These are phyloP conservation scores for Rickenella mellea DNA, from an alignment of 768 basidiomycete genomes.

Conservation along the genomic window DNA sequence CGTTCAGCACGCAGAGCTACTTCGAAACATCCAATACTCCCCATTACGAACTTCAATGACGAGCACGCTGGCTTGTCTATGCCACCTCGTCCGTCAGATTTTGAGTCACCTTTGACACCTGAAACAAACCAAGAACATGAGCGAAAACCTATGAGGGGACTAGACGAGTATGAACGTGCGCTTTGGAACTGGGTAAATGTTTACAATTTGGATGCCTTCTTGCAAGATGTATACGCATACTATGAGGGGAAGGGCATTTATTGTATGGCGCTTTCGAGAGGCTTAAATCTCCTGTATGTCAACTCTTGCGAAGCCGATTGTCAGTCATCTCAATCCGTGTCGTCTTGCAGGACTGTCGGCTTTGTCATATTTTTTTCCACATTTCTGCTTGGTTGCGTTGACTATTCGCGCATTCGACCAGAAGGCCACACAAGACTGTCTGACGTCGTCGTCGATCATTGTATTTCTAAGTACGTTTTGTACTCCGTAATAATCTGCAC, in stretches of 20 bases:
- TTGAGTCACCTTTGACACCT: conserved; percentile 24
- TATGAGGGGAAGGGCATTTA: conserved; percentile 97
- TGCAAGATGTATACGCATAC: conserved; percentile 92
- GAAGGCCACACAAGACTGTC: conserved; percentile 61
- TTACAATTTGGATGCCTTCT: conserved; percentile 89
- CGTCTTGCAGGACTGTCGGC: conserved; percentile 70
- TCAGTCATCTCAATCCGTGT: conserved; percentile 10
- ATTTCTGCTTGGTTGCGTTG: conserved; percentile 89
- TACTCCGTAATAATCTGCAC: neutral
- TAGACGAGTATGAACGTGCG: conserved; percentile 83
- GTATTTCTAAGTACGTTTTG: conserved; percentile 66
- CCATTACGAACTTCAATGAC: conserved; percentile 25
- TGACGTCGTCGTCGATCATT: conserved; percentile 75
- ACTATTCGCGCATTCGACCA: conserved; percentile 72
- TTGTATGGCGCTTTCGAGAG: conserved; percentile 83
- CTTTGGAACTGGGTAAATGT: conserved; percentile 99
- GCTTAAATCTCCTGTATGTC: conserved; percentile 83
- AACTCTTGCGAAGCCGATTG: conserved; percentile 6
- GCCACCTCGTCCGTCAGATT: conserved; percentile 59
- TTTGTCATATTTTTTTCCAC: conserved; percentile 99
- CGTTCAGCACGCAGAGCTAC: conserved; percentile 40
- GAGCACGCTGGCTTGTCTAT: conserved; percentile 41
- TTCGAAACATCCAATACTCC: conserved; percentile 27
- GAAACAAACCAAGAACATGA: conserved; percentile 10
- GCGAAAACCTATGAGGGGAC: conserved; percentile 47